Base-by-base conservation (phyloP, 2,329 filamentous ascomycete genomes). In the Alternaria consortialis region DNA sequence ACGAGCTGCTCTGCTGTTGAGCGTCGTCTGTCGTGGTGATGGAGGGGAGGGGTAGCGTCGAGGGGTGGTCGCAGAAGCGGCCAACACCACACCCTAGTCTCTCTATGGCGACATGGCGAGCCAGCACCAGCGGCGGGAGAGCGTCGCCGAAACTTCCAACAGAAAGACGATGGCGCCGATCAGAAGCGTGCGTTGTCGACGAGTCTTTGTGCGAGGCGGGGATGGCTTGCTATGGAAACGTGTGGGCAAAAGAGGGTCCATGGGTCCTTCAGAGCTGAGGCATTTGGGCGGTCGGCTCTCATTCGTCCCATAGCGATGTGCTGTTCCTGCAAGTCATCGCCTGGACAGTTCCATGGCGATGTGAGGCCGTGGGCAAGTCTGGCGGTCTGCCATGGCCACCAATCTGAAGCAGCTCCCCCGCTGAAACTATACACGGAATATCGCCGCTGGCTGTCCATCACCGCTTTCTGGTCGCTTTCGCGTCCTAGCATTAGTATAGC, bases 251-350 rank as follows among this genome's bases (percentile, higher is more conserved):
- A 39, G 47, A 56, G 47, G 40, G n/a, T 43, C 48, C 34, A 25
- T 25, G 29, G 46, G 39, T 7, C 32, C 15, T 43, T n/a, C 23
- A 27, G 36, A 53, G 64, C 62, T 66, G 68, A 72, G 66, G 65
- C 50, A 56, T 66, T 65, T 64, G 69, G 61, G 60, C 47, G 58
- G 56, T 48, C 56, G 65, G 42, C 47, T 47, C 54, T 63, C 60
- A 69, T 69, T 70, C 47, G 67, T 51, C 42, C 27, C 23, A 48
- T 48, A 25, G 54, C 53, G 63, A 66, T 64, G 62, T 65, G 66
- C 68, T 68, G 69, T 58, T 63, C 57, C 62, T 70, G 68, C 67
- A 71, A 71, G 68, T 68, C 66, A 69, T 67, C 46, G 61, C 51
- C 56, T 52, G 59, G 54, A 46, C 54, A 32, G 32, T 17, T 47